phyloP scores from a whole-genome alignment of 2,329 filamentous ascomycete species.

The Epichloe sibirici region DNA sequence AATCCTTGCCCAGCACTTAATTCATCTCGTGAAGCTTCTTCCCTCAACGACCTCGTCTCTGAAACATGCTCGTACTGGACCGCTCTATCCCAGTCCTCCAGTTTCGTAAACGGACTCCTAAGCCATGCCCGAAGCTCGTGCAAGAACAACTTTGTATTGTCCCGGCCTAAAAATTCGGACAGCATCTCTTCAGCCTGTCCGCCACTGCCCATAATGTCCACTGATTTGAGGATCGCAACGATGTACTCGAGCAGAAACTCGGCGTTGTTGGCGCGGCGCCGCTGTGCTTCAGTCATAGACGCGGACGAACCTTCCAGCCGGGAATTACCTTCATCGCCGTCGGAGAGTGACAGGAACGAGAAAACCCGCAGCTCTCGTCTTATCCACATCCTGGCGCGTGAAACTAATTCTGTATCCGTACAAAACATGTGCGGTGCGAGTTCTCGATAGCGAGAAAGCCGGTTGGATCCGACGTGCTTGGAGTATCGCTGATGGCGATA shows the following conservation, averaged over 20 bases:
- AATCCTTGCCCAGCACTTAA: not conserved
- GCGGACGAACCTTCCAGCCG: not conserved
- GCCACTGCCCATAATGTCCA: constrained; percentile 67
- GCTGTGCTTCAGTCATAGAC: constrained; percentile 30
- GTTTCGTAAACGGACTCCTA: constrained; percentile 59
- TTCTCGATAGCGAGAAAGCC: constrained; percentile 62
- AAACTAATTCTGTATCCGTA: constrained; percentile 53
- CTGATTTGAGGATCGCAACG: constrained; percentile 67
- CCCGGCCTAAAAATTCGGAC: constrained; percentile 62
- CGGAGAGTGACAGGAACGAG: constrained; percentile 44
- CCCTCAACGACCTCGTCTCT: not conserved
- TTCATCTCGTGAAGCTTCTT: not conserved
- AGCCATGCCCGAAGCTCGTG: constrained; percentile 80
- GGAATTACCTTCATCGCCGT: constrained; percentile 14
- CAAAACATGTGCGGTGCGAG: constrained; percentile 57
- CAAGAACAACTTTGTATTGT: constrained; percentile 62
- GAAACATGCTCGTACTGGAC: constrained; percentile 50
- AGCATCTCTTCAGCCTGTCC: constrained; percentile 73
- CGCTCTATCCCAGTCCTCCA: constrained; percentile 68
- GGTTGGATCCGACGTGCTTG: constrained; percentile 71
- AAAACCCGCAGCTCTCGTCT: constrained; percentile 78
- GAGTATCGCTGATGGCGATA: constrained; percentile 65
- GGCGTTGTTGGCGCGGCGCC: constrained; percentile 37
- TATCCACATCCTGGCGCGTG: constrained; percentile 69
- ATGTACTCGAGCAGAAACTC: constrained; percentile 84